A percentile compares a stretch with the other conserved stretches of the same genome.
Evolutionary conservation across 768 basidiomycete species (phyloP).

Genomic region (Phaeolepiota aurea): DNA sequence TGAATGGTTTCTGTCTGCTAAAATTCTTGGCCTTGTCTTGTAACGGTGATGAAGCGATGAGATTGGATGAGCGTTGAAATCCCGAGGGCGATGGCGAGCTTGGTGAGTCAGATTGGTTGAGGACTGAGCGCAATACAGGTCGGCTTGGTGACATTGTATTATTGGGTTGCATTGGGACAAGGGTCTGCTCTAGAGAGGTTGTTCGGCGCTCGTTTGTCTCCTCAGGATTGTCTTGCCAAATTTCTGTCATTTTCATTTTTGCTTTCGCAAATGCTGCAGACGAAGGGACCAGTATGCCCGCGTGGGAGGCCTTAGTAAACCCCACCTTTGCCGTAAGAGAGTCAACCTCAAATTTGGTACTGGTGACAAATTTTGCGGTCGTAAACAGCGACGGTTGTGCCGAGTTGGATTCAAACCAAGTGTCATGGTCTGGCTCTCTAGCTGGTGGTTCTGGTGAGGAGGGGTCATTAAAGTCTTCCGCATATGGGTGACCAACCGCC

Average conservation of each 20-base stretch:
- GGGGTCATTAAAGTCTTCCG: conserved; percentile 17
- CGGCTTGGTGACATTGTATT: conserved; percentile 21
- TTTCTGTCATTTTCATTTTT: conserved; percentile 32
- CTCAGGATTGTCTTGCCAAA: conserved; percentile 9
- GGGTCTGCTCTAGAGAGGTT: background rate
- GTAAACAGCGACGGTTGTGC: conserved; percentile 25
- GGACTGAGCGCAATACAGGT: conserved; percentile 26
- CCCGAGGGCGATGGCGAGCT: conserved; percentile 30
- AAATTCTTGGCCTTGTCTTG: conserved; percentile 4
- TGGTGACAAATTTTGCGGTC: conserved; percentile 18
- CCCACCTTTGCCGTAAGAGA: conserved; percentile 1
- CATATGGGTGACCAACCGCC: conserved; percentile 7
- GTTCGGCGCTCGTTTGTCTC: background rate
- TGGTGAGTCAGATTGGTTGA: conserved; percentile 27
- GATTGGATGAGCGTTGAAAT: conserved; percentile 13
- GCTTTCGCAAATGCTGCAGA: conserved; percentile 46
- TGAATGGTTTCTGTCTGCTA: conserved; percentile 31
- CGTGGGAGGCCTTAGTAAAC: conserved; percentile 19
- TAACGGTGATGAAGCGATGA: conserved; percentile 9
- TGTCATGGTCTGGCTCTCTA: conserved; percentile 31
- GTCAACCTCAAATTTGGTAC: conserved; percentile 5
- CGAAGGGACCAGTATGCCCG: conserved; percentile 42
- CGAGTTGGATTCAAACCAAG: conserved; percentile 40
- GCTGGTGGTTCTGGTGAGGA: conserved; percentile 29
- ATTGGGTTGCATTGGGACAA: conserved; percentile 11